Evolutionary conservation across 2,329 filamentous ascomycete genomes (phyloP).

Genomic region (Xylariales sp.): DNA sequence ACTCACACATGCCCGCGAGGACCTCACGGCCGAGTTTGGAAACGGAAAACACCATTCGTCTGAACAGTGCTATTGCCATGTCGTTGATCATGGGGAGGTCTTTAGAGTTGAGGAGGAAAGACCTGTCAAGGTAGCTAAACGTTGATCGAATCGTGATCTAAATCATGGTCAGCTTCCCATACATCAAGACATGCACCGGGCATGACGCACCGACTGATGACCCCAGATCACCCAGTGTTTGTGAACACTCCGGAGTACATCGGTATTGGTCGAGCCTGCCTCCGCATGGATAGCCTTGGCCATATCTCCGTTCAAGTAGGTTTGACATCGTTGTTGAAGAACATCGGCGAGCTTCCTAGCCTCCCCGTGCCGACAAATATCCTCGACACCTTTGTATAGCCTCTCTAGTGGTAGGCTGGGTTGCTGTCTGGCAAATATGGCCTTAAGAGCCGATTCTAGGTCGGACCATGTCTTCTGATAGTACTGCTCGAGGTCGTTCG

Average conservation of each 20-base stretch:
- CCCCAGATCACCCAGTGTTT: constrained; percentile 74
- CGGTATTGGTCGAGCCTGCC: constrained; percentile 51
- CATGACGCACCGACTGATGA: constrained; percentile 60
- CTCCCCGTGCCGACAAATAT: constrained; percentile 76
- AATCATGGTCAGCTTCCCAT: constrained; percentile 1
- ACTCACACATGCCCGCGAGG: constrained; percentile 62
- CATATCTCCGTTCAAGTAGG: constrained; percentile 61
- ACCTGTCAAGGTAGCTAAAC: constrained; percentile 91
- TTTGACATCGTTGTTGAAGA: constrained; percentile 62
- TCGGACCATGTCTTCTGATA: constrained; percentile 72
- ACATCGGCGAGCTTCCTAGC: constrained; percentile 63
- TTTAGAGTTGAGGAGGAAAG: constrained; percentile 74
- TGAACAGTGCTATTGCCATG: constrained; percentile 73
- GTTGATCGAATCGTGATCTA: constrained; percentile 77
- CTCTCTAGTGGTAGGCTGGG: constrained; percentile 77
- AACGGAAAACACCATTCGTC: constrained; percentile 47
- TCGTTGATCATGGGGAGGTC: constrained; percentile 72
- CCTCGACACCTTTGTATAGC: constrained; percentile 86
- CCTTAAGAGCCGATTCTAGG: constrained; percentile 66
- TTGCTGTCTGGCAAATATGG: constrained; percentile 64
- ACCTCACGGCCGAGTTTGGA: constrained; percentile 32
- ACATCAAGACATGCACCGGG: not conserved
- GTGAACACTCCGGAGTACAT: constrained; percentile 54
- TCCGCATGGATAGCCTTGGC: constrained; percentile 47
- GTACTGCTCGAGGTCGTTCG: constrained; percentile 68